Evolutionary conservation across 352 stramenopile species (phyloP).

Genomic region (Aphanomyces astaci): DNA sequence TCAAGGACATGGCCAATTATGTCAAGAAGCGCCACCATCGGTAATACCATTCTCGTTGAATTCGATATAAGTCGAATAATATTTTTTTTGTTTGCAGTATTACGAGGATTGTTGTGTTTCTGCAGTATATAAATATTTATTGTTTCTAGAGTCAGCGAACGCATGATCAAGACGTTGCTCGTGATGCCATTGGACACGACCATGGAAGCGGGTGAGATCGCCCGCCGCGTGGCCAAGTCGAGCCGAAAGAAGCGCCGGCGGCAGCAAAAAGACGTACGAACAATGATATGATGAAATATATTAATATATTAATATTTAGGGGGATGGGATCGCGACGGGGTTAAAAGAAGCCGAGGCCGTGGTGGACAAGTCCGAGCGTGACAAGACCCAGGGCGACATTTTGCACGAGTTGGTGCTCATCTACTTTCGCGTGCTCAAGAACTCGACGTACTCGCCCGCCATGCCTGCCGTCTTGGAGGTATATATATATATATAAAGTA

Average conservation of each 20-base stretch:
- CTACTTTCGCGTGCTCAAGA: slow-evolving; percentile 96
- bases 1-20: slow-evolving; percentile 77
- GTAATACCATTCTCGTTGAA: not conserved
- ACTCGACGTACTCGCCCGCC: slow-evolving; percentile 78
- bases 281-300: no score
- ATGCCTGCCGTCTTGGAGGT: slow-evolving; percentile 84
- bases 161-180: slow-evolving; percentile 69
- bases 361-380: slow-evolving; percentile 87
- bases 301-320: no score
- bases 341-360: slow-evolving; percentile 93
- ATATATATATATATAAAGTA: not conserved
- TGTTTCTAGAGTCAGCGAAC: slow-evolving; percentile 41
- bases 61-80: no score
- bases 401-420: slow-evolving; percentile 92
- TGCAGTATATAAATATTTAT: no score
- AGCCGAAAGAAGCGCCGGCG: slow-evolving; percentile 79
- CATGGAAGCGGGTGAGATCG: slow-evolving; percentile 75
- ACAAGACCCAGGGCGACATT: slow-evolving; percentile 92
- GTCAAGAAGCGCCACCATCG: slow-evolving; percentile 79
- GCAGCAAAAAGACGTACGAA: slow-evolving; percentile 40
- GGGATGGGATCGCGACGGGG: slow-evolving; percentile 82
- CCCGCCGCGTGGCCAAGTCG: slow-evolving; percentile 70
- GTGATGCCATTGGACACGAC: slow-evolving; percentile 76
- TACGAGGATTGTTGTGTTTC: no score
- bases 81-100: no score